Percentiles rank a stretch among this genome's conserved stretches.
Conservation (phyloP, 2,329 filamentous ascomycete species). For the Xylariaceae sp. region DNA sequence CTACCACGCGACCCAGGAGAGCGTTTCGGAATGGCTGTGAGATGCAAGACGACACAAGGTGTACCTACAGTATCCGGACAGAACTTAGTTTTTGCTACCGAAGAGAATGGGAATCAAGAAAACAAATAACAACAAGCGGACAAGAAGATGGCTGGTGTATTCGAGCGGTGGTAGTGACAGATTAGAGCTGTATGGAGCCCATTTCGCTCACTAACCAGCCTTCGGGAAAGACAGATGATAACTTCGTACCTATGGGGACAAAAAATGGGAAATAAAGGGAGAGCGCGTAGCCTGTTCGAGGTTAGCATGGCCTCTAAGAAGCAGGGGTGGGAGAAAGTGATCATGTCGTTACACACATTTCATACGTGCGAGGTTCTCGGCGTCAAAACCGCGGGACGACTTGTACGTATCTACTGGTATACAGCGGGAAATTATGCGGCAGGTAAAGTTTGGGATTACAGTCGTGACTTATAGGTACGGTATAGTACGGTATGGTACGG, state of each 20-base stretch:
- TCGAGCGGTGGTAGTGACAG: slow-evolving; percentile 13
- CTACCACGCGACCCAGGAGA: slow-evolving; percentile 4
- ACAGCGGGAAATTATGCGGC: no score
- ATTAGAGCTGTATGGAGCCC: slow-evolving; percentile 18
- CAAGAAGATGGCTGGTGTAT: slow-evolving; percentile 15
- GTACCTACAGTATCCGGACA: slow-evolving; percentile 7
- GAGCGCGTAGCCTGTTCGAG: slow-evolving; percentile 22
- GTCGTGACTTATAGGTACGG: no score
- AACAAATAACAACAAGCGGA: slow-evolving; percentile 11
- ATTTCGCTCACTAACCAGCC: slow-evolving; percentile 17
- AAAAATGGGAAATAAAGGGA: slow-evolving; percentile 28
- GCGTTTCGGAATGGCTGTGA: slow-evolving; percentile 6
- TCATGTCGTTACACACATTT: background rate
- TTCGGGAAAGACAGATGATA: slow-evolving; percentile 18
- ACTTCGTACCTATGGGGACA: slow-evolving; percentile 3
- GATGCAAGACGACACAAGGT: slow-evolving; percentile 9
- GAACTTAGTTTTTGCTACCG: slow-evolving; percentile 5
- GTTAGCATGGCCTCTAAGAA: slow-evolving; percentile 14
- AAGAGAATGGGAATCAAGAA: slow-evolving; percentile 6
- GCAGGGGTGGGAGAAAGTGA: slow-evolving; percentile 20
- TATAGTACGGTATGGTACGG: no score
- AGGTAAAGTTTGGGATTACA: no score
- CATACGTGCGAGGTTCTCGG: no score
- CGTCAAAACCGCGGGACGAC: no score
- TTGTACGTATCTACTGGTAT: no score